phyloP scores from a whole-genome alignment of 352 stramenopile species.

The Pythium coloratum region DNA sequence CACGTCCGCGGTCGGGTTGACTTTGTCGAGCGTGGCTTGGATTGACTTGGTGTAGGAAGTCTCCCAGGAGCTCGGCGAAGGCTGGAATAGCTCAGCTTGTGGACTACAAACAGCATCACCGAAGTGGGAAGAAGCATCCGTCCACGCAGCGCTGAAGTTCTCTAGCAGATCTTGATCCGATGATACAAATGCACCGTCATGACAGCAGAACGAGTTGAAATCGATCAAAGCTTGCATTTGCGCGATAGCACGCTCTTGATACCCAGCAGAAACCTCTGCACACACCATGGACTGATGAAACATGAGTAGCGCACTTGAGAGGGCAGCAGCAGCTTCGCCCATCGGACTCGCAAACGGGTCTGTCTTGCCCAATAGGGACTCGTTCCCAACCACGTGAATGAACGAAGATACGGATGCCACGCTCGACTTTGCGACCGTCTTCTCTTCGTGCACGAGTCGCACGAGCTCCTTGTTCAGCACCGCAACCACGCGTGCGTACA shows the following conservation, averaged over 20 bases:
- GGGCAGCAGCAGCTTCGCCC: neutral
- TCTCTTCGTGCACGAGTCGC: slow-evolving; percentile 14
- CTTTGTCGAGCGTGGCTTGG: neutral
- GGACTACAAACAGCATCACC: neutral
- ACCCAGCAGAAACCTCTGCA: slow-evolving; percentile 58
- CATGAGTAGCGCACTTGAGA: slow-evolving; percentile 33
- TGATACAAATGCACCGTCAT: neutral
- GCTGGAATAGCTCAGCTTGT: neutral
- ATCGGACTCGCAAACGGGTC: slow-evolving; percentile 13
- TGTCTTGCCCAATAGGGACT: slow-evolving; percentile 26
- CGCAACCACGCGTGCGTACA: slow-evolving; percentile 64
- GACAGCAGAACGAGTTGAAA: slow-evolving; percentile 16
- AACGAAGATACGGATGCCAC: slow-evolving; percentile 15
- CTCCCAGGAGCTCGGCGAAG: neutral
- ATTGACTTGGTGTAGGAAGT: neutral
- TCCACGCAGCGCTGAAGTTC: neutral
- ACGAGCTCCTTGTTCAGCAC: slow-evolving; percentile 43
- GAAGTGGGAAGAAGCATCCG: neutral
- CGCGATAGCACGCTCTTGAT: slow-evolving; percentile 60
- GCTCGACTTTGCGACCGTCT: neutral
- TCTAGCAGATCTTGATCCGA: neutral
- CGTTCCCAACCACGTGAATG: slow-evolving; percentile 30
- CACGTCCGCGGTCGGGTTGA: neutral
- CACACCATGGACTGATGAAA: slow-evolving; percentile 57
- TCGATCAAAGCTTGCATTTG: slow-evolving; percentile 71